Conservation (phyloP, 108 stramenopile genomes). For the Discostella pseudostelligera region DNA sequence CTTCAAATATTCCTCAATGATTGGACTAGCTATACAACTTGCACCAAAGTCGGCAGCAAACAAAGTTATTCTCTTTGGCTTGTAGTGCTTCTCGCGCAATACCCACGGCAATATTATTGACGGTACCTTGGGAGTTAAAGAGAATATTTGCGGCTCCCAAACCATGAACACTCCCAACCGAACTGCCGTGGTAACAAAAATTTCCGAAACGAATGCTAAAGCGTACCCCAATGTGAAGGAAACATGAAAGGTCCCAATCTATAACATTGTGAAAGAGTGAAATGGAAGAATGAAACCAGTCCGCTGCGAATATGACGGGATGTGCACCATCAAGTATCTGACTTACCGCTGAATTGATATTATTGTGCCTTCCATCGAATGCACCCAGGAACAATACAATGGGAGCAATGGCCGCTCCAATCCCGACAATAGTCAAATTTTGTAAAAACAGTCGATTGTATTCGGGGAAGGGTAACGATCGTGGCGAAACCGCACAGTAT, state of each 20-base stretch:
- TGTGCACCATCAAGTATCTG: neutral
- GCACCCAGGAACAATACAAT: slow-evolving; percentile 39
- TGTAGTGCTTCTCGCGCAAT: slow-evolving; percentile 72
- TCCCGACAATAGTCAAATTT: slow-evolving; percentile 53
- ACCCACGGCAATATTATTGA: slow-evolving; percentile 78
- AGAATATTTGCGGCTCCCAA: slow-evolving; percentile 79
- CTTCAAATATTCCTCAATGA: slow-evolving; percentile 87
- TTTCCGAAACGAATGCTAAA: slow-evolving; percentile 63
- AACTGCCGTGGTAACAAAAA: slow-evolving; percentile 66
- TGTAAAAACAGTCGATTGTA: slow-evolving; percentile 75
- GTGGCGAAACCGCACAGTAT: slow-evolving; percentile 80
- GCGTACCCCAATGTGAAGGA: slow-evolving; percentile 74
- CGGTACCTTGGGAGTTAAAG: slow-evolving; percentile 62
- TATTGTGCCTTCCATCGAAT: slow-evolving; percentile 57
- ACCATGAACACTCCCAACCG: slow-evolving; percentile 67
- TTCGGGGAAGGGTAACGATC: slow-evolving; percentile 54
- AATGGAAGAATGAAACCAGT: neutral
- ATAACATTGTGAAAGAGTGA: neutral
- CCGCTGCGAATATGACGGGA: neutral
- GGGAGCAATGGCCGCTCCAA: slow-evolving; percentile 55
- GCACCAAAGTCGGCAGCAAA: slow-evolving; percentile 82
- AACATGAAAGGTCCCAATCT: slow-evolving; percentile 67
- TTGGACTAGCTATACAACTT: slow-evolving; percentile 75
- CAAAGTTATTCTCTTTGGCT: slow-evolving; percentile 80
- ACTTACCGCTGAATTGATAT: slow-evolving; percentile 58